Percentiles rank a stretch among this genome's conserved stretches.
Conservation (phyloP, 1,284 basidiomycete genomes). For the Schizopora paradoxa region DNA sequence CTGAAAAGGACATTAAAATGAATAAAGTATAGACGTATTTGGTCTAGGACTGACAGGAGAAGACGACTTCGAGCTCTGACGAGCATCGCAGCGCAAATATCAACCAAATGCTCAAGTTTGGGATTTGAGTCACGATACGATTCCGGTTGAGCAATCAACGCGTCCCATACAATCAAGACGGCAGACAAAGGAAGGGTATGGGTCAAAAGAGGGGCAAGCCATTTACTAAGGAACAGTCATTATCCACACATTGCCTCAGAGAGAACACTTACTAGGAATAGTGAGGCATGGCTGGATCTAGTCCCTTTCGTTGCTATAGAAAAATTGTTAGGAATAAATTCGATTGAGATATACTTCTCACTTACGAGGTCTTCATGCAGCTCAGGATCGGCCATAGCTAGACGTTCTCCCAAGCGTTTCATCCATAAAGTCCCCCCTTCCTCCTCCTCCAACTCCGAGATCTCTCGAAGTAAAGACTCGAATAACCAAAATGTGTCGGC, state of each 20-base stretch:
- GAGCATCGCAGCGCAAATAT: conserved; percentile 65
- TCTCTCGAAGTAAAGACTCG: conserved; percentile 66
- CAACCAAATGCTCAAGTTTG: conserved; percentile 61
- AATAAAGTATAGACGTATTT: conserved; percentile 1
- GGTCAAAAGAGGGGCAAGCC: conserved; percentile 68
- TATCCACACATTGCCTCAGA: conserved; percentile 4
- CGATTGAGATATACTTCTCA: conserved; percentile 6
- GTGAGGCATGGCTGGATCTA: conserved; percentile 69
- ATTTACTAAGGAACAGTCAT: conserved; percentile 43
- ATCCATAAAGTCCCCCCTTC: conserved; percentile 59
- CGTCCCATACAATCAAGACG: conserved; percentile 64
- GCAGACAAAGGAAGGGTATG: conserved; percentile 62
- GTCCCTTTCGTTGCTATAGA: conserved; percentile 48
- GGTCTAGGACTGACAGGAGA: conserved; percentile 40
- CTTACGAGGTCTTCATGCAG: conserved; percentile 57
- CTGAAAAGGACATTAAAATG: conserved; percentile 31
- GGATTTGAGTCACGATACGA: conserved; percentile 50
- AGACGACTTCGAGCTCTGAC: conserved; percentile 49
- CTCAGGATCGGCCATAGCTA: conserved; percentile 63
- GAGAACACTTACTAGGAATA: conserved; percentile 66
- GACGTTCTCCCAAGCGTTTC: conserved; percentile 51
- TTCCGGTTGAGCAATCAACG: conserved; percentile 54
- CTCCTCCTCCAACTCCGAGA: conserved; percentile 64
- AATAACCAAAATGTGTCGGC: conserved; percentile 80
- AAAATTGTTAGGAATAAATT: conserved; percentile 8